Conservation (phyloP, 202 grass and related monocot genomes). For the Digitaria exilis region DNA sequence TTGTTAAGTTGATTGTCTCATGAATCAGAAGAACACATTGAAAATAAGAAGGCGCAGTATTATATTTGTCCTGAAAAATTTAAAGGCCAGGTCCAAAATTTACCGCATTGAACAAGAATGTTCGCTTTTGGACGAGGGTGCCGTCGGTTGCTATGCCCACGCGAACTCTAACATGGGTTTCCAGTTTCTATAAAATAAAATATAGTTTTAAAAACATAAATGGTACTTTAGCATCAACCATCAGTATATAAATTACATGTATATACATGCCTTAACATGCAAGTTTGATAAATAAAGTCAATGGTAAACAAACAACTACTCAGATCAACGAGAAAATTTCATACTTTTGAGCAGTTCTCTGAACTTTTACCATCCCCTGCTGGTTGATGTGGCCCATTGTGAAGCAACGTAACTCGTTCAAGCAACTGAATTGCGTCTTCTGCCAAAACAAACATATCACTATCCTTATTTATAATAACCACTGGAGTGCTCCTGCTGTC, state of each 20-base stretch:
- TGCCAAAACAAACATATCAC: slow-evolving; percentile 62
- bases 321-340: background rate
- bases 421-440: slow-evolving; percentile 78
- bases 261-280: too few relatives aligned
- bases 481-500: slow-evolving; percentile 42
- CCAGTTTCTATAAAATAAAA: too few relatives aligned
- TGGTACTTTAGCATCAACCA: too few relatives aligned
- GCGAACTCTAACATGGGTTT: too few relatives aligned
- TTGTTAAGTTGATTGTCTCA: background rate
- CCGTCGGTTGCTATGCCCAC: too few relatives aligned
- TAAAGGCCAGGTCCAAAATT: background rate
- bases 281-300: background rate
- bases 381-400: slow-evolving; percentile 55
- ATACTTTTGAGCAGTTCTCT: slow-evolving; percentile 70
- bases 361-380: slow-evolving; percentile 64
- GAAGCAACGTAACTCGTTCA: slow-evolving; percentile 60
- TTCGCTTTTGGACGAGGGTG: background rate
- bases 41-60: too few relatives aligned
- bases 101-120: background rate
- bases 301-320: background rate
- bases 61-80: background rate
- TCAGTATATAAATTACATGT: too few relatives aligned
- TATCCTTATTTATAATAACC: slow-evolving; percentile 61
- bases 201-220: too few relatives aligned
- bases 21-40: background rate